Evolutionary conservation across 2,329 filamentous ascomycete genomes (phyloP), one percentile per base, ranked within the genome.

Genomic region (Xylariaceae sp.): DNA sequence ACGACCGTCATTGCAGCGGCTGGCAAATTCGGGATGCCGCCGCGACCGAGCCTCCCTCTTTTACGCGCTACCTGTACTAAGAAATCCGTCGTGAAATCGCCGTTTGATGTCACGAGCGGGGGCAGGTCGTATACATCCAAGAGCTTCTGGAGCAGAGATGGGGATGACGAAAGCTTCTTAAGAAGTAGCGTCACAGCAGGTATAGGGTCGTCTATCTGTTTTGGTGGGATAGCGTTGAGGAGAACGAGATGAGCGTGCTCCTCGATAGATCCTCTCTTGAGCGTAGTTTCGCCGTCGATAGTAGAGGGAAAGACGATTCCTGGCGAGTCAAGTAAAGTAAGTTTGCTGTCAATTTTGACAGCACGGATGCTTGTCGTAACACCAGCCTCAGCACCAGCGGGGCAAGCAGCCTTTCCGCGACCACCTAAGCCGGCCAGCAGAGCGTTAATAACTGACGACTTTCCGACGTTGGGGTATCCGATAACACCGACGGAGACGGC

Each of bases 361-460:
- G 88, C 79, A 48, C 91, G 85, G 59, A 96, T 80, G 62, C 81
- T 86, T 35, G 90, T 96, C 5, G 91, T 96, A 32, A 96, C 88
- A 44, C 91, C 91, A 19, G 91, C 91, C 70, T 95, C 91, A 22
- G 91, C 90, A 49, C 91, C 91, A 1, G 88, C 86, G 1, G 91
- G 91, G 65, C 90, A 95, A 35, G 88, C 86, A 36, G 71, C 71
- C 29, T 79, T 80, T 54, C 76, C 74, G 60, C 79, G 82, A 45
- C 82, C 78, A 54, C 85, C 81, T 56, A 95, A 74, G 29, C 88
- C 81, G 29, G 86, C 83, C 17, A 89, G 85, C 45, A 96, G 82
- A 14, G 90, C 88, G 67, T 96, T 96, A 76, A 96, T 95, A 60
- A 96, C 89, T 40, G 90, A 95, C 22, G 89, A 95, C 74, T 96